Conservation (phyloP, 2,329 filamentous ascomycete genomes). For the Pseudocercospora fijiensis region DNA sequence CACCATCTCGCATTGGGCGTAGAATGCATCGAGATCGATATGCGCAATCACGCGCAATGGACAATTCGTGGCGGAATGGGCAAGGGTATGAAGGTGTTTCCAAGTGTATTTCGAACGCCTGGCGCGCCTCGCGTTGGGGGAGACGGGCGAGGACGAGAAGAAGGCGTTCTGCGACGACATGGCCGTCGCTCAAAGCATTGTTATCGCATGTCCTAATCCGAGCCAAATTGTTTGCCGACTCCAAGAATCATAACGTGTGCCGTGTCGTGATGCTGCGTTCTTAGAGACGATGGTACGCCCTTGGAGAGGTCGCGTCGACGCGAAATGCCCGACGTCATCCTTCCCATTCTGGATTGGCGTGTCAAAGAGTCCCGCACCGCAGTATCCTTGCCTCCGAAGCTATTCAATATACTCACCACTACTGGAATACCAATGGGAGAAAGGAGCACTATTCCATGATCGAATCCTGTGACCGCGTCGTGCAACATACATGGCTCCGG, state of each 20-base stretch:
- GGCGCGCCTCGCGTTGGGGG: conserved; percentile 26
- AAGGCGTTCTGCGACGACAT: conserved; percentile 33
- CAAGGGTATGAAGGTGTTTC: conserved; percentile 75
- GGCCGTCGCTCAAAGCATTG: background rate
- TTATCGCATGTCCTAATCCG: background rate
- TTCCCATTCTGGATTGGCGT: background rate
- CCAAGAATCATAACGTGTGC: background rate
- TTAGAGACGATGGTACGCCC: too few species aligned
- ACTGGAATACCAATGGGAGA: too few species aligned
- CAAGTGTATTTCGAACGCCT: conserved; percentile 75
- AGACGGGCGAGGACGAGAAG: conserved; percentile 30
- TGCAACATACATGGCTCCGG: too few species aligned
- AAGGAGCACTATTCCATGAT: too few species aligned
- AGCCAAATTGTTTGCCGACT: background rate
- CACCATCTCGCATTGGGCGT: conserved; percentile 90
- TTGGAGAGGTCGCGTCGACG: background rate
- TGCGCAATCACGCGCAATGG: conserved; percentile 86
- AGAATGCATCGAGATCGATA: conserved; percentile 96
- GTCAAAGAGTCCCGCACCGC: background rate
- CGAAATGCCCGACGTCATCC: background rate
- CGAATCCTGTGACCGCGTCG: too few species aligned
- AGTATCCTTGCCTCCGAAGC: too few species aligned
- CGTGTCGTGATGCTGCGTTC: background rate
- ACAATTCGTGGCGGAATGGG: conserved; percentile 66
- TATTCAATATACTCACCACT: too few species aligned